Evolutionary conservation across 2,329 filamentous ascomycete species (phyloP), one percentile per base, ranked within the genome.

Genomic region (Microdochium paspali): DNA sequence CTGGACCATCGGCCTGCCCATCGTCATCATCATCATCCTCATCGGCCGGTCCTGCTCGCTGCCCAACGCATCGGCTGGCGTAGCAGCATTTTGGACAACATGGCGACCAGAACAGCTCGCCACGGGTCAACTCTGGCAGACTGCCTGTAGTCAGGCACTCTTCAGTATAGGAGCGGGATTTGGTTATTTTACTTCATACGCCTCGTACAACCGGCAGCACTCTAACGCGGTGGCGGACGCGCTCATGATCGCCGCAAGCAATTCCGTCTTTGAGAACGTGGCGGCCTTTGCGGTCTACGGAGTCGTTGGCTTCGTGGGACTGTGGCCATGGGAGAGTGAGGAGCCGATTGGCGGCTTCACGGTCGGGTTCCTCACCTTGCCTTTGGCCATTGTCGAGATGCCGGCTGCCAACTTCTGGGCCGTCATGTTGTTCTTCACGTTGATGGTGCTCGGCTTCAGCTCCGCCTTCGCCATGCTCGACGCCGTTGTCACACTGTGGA

Each of bases 401-500:
- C 77, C 77, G 0, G 76, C 69, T 0, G 65, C 76, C 2, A 78
- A 78, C 39, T 79, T 76, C 51, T 80, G 76, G 76, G 74, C 76
- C 0, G 63, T 79, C n/a, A 61, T 75, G 0, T 61, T 80, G 1
- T 80, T 81, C 58, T 77, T 80, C 49, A 80, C 76, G 0, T 66
- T 80, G 6, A 71, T 79, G 49, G 71, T 80, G 1, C 68, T 80
- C 0, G 77, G 77, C 0, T 78, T 77, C 54, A 76, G 72, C 49
- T 80, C 76, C 0, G 74, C 77, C 1, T 80, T 80, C 49, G 76
- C 75, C 44, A 78, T 80, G 74, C 61, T 80, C 5, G 77, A 80
- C 53, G 76, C 73, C 4, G 66, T 74, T 4, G 72, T 74, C 7
- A 80, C 77, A 0, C 55, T 79, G 40, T 61, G 74, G 31, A 71